Evolutionary conservation across 2,329 filamentous ascomycete genomes (phyloP).

Genomic region (Colletotrichum echinochloae): DNA sequence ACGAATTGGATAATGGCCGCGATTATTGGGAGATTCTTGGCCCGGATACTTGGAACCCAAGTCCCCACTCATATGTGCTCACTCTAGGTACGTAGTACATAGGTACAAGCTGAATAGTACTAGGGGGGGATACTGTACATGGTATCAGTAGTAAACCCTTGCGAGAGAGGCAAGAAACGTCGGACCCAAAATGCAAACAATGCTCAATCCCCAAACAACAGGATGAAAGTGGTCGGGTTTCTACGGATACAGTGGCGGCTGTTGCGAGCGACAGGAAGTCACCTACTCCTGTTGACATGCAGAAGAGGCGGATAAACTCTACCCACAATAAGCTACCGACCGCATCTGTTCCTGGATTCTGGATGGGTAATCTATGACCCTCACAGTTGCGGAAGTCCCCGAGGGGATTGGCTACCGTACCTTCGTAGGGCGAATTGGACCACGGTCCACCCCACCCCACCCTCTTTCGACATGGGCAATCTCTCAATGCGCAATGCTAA

Average conservation of each 20-base stretch:
- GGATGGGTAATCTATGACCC: slow-evolving; percentile 16
- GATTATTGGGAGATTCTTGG: slow-evolving; percentile 12
- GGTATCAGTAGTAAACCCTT: no score
- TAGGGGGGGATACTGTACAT: no score
- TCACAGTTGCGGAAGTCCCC: not conserved
- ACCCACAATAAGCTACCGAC: not conserved
- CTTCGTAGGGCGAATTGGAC: not conserved
- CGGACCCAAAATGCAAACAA: not conserved
- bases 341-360: not conserved
- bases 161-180: not conserved
- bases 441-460: no score
- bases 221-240: not conserved
- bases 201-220: not conserved
- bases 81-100: no score
- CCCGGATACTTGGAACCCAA: slow-evolving; percentile 29
- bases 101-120: no score
- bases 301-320: not conserved
- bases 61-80: not conserved
- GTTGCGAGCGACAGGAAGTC: not conserved
- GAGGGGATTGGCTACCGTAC: not conserved
- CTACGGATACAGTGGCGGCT: no score
- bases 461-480: slow-evolving; percentile 16
- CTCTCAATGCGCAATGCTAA: slow-evolving; percentile 6
- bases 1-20: not conserved
- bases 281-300: not conserved